Evolutionary conservation across 2,329 filamentous ascomycete genomes (phyloP), one percentile per base, ranked within the genome.

Genomic region (Microsporum canis): DNA sequence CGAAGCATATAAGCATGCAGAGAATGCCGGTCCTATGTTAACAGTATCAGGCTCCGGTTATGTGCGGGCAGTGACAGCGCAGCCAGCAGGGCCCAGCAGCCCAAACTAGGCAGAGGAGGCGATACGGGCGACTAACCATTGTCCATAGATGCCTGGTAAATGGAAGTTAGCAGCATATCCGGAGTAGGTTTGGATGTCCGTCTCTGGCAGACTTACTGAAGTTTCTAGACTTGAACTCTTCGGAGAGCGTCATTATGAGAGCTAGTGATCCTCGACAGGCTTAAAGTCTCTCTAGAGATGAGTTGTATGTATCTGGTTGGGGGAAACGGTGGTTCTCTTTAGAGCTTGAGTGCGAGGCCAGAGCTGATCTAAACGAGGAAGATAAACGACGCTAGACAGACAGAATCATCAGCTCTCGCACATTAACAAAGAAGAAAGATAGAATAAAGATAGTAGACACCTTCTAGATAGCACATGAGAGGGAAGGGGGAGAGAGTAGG

Each of bases 1-100:
- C 85, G 66, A 86, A 82, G 71, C 83, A 86, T 33, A 88, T 78
- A 65, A 86, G 72, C 67, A 86, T 84, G 74, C 81, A 84, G 34
- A 86, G 66, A 58, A 86, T 80, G 59, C 77, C 77, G 43, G 76
- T 75, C 76, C 77, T 76, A 58, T n/a, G 33, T 33, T 23, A 12
- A 58, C n/a, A 23, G 14, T 33, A 8, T 58, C 14, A 58, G 57
- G 10, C 12, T 58, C 39, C 14, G 31, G 14, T 29, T 2, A 43
- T 1, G 2, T 2, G 2, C 10, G 1, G 41, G 27, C 2, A 43
- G 33, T 3, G 34, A 23, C 14, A 23, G 12, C 5, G 14, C 31
- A 17, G 14, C 51, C 17, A 36, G 29, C 31, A n/a, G 55, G 55
- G n/a, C 27, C 38, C 36, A 5, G 3, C 31, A 8, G 5, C 6